Evolutionary conservation across 768 basidiomycete species (phyloP), one percentile per base, ranked within the genome.

Genomic region (Pisolithus albus): DNA sequence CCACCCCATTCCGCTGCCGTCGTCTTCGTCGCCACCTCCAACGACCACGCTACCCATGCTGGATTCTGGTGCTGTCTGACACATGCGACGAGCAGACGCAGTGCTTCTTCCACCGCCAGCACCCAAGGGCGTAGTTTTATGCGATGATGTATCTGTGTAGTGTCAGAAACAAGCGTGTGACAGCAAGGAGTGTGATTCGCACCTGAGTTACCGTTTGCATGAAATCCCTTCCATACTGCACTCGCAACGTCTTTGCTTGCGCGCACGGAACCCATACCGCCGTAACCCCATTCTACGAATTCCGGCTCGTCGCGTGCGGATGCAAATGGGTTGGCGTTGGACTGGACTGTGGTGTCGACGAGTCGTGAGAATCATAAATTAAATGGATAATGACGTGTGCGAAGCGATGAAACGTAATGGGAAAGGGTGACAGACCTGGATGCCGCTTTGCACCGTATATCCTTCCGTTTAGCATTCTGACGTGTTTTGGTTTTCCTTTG

Each of bases 271-370:
- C 91, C 91, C 84, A 92, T 85, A 2, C 88, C 88, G 30, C 88
- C 88, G 52, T 86, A 88, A 0, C 92, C 92, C 92, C 92, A 94
- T 66, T 94, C 92, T 15, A 92, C 88, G 58, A 94, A 94, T 62
- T 86, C 86, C 30, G 86, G 86, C 0, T 83, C 79, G 26, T 82
- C 81, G 5, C 75, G 73, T 13, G 74, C 81, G 52, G 75, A 82
- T 6, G 78, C 83, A 56, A 88, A 88, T 0, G 77, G 82, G 59
- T 88, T 83, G 5, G 69, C 66, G 46, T 69, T 70, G 10, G 61
- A 62, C 34, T 71, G 68, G 46, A 61, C 61, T 59, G 34, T 18
- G 28, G 21, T 4, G 52, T 18, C 1, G 21, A 23, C 4, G 21
- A 23, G 21, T 23, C 21, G 21, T 23, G 21, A 23, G 28, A n/a